Evolutionary conservation across 73 alveolate species (phyloP), one percentile per base, ranked within the genome.

Genomic region (Tetrahymena elliotti): DNA sequence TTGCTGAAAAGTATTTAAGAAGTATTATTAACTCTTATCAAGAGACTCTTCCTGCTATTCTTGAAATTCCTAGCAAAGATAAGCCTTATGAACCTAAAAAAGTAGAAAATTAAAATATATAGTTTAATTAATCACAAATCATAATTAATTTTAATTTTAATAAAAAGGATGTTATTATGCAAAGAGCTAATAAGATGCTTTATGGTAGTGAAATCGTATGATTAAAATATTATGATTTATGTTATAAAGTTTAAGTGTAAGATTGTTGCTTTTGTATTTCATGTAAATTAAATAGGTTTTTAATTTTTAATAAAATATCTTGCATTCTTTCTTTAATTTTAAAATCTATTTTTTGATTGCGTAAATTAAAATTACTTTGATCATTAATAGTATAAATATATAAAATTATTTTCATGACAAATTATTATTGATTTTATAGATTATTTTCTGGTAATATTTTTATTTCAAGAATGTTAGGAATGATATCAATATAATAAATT

Each of bases 31-130:
- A 98, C 95, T 98, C 97, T 93, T 98, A 99, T 97, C 97, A 97
- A 93, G 99, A 97, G 95, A 97, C 98, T 41, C 97, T 99, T 33
- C 99, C 99, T 12, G 98, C 99, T 34, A 97, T 99, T 84, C 97
- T 99, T 97, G 99, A 99, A 96, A 99, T 99, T 33, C 99, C 99
- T 47, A 97, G 99, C 83, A 99, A 99, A 96, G 99, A 99, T 84
- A 95, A 93, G 93, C 99, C 99, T 47, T 99, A 99, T 96, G 98
- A 98, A 93, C 99, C 99, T 33, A 99, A 98, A 95, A 98, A 99
- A 94, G 99, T 94, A 68, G 88, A 68, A 68, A 68, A 68, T 68
- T 68, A 18, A 68, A 18, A 68, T 18, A n/a, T 68, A n/a, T 22
- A 68, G n/a, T 18, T 6, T 18, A n/a, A n/a, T 68, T 68, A 1